Evolutionary conservation across 2,329 filamentous ascomycete genomes (phyloP), one percentile per base, ranked within the genome.

Genomic region (Botrytis cinerea): DNA sequence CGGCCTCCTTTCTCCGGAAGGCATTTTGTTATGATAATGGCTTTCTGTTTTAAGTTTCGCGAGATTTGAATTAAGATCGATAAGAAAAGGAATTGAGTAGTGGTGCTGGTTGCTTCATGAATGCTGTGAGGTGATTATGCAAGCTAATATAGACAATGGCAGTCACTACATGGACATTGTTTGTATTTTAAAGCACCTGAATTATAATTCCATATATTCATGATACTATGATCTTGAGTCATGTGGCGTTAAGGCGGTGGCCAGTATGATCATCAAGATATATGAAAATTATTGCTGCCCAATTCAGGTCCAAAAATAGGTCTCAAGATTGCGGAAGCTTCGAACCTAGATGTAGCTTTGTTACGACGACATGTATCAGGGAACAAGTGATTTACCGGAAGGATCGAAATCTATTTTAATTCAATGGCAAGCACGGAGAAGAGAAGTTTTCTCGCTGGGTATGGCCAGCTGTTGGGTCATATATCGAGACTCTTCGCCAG

Each of bases 241-340:
- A 61, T 48, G 57, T 71, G 43, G 69, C 40, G 43, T 43, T 25
- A 48, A 62, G 69, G 57, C 25, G 32, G 32, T 62, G 69, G 59
- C 45, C 43, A 62, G 69, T 22, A 38, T 54, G 16, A 25, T n/a
- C 14, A 25, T 38, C 2, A 18, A 61, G 9, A 12, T 32, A 48
- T 45, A 71, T 35, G 59, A 7, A 6, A 22, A 35, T 61, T 12
- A 22, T 60, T 60, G n/a, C 32, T 71, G 59, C 69, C 59, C 69
- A 71, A 63, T 40, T 16, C 18, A 22, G 35, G 69, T 35, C 18
- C 45, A 48, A 2, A 61, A 51, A 38, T 35, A 51, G 66, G 48
- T 18, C 66, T 10, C 32, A 18, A 59, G 25, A 43, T 43, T n/a
- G 51, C 40, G 64, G 48, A 61, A 40, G 22, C 22, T 16, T 61